Evolutionary conservation across 2,329 filamentous ascomycete species (phyloP), one percentile per base, ranked within the genome.

Genomic region (Colletotrichum echinochloae): DNA sequence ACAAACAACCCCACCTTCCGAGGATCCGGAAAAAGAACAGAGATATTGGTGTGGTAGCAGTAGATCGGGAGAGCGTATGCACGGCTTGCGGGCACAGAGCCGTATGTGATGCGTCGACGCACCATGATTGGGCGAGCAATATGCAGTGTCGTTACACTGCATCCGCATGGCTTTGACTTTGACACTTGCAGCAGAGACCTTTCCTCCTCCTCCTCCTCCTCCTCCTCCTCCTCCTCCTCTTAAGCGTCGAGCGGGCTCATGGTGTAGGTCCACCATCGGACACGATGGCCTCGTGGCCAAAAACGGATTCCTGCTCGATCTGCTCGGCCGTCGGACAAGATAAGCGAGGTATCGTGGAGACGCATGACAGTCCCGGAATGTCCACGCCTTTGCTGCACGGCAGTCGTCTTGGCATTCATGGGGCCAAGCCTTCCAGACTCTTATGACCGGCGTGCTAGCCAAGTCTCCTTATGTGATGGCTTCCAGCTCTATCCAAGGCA

Each of bases 1-100:
- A 59, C 64, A 16, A 59, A 9, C 20, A 18, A 18, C 63, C 56
- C 63, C 64, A 70, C 57, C 41, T 51, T 62, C 51, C 67, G 64
- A 30, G 30, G 52, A 48, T 57, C 39, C 64, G 41, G 44, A 39
- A 70, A 66, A 70, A 70, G 7, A 9, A 44, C 48, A 67, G 9
- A 12, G 28, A 16, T 20, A 30, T 37, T 28, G 49, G n/a, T 16
- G 54, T 35, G 37, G 30, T 39, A 66, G 54, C 23, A 23, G 39
- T 39, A 60, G 55, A 55, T 66, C 61, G 57, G 54, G 44, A 12
- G 16, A 41, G 39, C 30, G 28, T 33, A n/a, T 20, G 28, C 26
- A 30, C 49, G 11, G 18, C 8, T 33, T 33, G 41, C 28, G 8
- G 28, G 61, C 33, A 56, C 41, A 8, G 41, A 70, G 52, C 55